Base-by-base conservation (phyloP, 768 basidiomycete species). In the Russula dissimulans region DNA sequence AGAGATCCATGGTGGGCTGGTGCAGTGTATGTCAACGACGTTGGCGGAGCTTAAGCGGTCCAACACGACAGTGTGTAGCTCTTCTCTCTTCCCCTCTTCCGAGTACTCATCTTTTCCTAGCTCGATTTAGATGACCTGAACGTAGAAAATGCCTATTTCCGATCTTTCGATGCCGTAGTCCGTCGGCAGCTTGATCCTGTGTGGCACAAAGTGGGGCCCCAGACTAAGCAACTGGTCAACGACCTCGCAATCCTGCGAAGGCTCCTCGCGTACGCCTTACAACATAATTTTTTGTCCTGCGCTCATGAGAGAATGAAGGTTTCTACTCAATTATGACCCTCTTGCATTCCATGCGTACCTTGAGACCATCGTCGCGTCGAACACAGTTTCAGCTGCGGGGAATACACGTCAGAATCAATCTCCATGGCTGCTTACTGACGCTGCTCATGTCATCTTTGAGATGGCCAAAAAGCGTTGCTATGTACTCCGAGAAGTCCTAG, bases 191-290 rank as follows among this genome's bases (percentile, higher is more conserved):
- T 98, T 8, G 92, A 97, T 71, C 80, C 93, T 0, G 87, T 97
- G 7, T 98, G 97, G 95, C 94, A 98, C 72, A 91, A 93, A 73
- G 95, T 95, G 31, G 93, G 93, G 0, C 85, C 91, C 1, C 87
- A 83, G 61, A 98, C 95, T 5, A 93, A 91, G 66, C 91, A 94
- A 61, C 82, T 98, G 11, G 92, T 97, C 9, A 82, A 78, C 53
- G 95, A 98, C 70, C 81, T 99, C 17, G 85, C 88, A 0, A 87
- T 86, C 2, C 78, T 99, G 1, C 80, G 97, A 0, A 84, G 86
- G 47, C 80, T 98, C 5, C 82, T 97, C 45, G 78, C 78, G 90
- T 93, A 67, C 62, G 87, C 72, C 41, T 32, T 8, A 18, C 8
- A 22, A 2, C 46, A 10, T 22, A 46, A 18, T n/a, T 54, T 11